Base-by-base conservation (phyloP, 495 filamentous ascomycete genomes). In the Patellaria atrata region DNA sequence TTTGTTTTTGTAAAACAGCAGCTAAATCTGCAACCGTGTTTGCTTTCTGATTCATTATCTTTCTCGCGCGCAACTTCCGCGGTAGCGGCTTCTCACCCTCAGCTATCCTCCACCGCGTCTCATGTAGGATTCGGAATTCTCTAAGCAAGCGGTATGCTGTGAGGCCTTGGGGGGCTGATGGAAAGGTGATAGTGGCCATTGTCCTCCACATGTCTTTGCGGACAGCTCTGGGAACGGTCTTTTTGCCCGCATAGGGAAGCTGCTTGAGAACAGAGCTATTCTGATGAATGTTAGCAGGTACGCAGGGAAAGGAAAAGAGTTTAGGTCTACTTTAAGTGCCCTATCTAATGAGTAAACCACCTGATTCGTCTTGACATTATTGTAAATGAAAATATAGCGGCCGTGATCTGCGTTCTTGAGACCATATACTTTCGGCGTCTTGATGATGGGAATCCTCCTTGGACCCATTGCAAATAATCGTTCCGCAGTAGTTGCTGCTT, bases 141-240 rank as follows among this genome's bases (percentile, higher is more conserved):
- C 80, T 80, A 33, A 94, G 73, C 43, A 77, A 73, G 32, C 75
- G 71, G 59, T 67, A 93, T 21, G 83, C 79, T 44, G 69, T 64
- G 27, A 79, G 71, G 10, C 89, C 89, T 43, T 82, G 58, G 23
- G 63, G 48, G 25, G 64, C 55, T 20, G 64, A 56, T 16, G 73
- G 68, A 56, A 96, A 83, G 47, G 72, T 60, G 25, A 94, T 72
- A 25, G 76, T 67, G 38, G 73, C 82, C 50, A 89, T 67, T 0
- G 82, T 80, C n/a, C 57, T 58, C 89, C 89, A 97, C 56, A 86
- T 71, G 55, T 97, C 89, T 60, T 83, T 85, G 40, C 89, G 83
- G 27, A 96, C 58, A 31, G 68, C 63, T 35, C 72, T 53, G 3
- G 85, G 85, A 22, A 78, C 65, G 41, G 81, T 77, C 51, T 97